Base-by-base conservation (phyloP, 352 stramenopile genomes). In the Stramenopiles sp. region DNA sequence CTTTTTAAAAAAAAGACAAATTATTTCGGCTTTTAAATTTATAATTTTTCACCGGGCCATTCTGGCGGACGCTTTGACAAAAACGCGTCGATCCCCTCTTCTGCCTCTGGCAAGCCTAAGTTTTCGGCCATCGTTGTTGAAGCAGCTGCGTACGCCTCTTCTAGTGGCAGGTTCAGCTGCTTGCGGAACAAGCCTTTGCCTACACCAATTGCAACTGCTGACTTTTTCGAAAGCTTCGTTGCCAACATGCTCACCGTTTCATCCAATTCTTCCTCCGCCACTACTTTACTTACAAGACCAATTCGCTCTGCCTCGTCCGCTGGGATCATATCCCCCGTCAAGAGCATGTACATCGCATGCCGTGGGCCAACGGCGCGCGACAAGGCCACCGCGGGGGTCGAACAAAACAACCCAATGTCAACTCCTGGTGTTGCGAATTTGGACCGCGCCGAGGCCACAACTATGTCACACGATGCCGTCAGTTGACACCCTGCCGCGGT, bases 401-500 rank as follows among this genome's bases (percentile, higher is more conserved):
- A 83, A 77, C 84, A 87, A 78, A 88, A 88, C 32, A 88, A 53
- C 6, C 84, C 83, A 73, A 86, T 77, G 35, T 83, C 80, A 18
- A 87, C 84, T 3, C 84, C 84, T 0, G 84, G 83, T n/a, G 84
- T 85, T 32, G 80, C 80, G 80, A 86, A 88, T 4, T 68, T 12
- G 32, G 76, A 75, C 18, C 49, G 49, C 18, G 77, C 32, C n/a
- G 80, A 81, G 1, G 77, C 82, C 31, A 84, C 76, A 32, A 80
- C 82, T 37, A 87, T 77, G 78, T 88, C 82, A 75, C 81, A 85
- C 18, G 81, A 81, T 48, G 83, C 83, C 33, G 86, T 83, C 31
- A 86, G 77, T 77, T 87, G 83, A 68, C 82, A 88, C 34, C 82
- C 83, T 31, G 83, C 83, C 6, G 82, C 82, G 68, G 82, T 87